Base-by-base conservation (phyloP, 2,329 filamentous ascomycete species). In the Aureobasidium zeae region DNA sequence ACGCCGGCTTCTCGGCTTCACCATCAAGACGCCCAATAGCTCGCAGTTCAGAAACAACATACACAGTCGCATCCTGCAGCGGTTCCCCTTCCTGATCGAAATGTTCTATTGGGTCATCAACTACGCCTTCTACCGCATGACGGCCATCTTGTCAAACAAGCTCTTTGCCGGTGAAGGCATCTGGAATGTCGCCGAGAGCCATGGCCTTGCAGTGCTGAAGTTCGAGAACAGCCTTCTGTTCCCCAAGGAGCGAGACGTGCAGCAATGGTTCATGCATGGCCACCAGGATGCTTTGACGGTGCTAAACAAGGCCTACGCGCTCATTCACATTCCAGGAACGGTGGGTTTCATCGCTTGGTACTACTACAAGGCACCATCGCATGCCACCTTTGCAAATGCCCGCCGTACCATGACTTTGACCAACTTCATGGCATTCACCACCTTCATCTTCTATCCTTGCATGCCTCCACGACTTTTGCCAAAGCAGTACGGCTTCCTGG, bases 41-140 rank as follows among this genome's bases (percentile, higher is more conserved):
- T 73, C 73, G 3, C 70, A 74, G n/a, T 83, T 79, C 58, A 67
- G 70, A 28, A 67, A 72, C 48, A 62, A 80, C 55, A 57, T 73
- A 36, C 78, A 81, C 57, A 79, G 74, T 48, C 68, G 77, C 19
- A 68, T 82, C 44, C 65, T 83, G 47, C 74, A 80, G 57, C 79
- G 78, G 55, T 81, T 77, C 51, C 79, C 80, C 4, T 83, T 83
- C 55, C 59, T 83, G 44, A 70, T 83, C 36, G 79, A 83, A 59
- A 83, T 83, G 77, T 82, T 83, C 58, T 83, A 83, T 63, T 83
- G 79, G 79, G 68, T 72, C 31, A 68, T 83, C 52, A 81, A 78
- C 54, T 74, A 79, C 50, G 66, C 71, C 33, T 77, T 80, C 56
- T 83, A 83, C 62, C 68, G 72, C 26, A 64, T 77, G 58, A 79